Evolutionary conservation across 768 basidiomycete species (phyloP).

Genomic region (Pleurotus giganteus): DNA sequence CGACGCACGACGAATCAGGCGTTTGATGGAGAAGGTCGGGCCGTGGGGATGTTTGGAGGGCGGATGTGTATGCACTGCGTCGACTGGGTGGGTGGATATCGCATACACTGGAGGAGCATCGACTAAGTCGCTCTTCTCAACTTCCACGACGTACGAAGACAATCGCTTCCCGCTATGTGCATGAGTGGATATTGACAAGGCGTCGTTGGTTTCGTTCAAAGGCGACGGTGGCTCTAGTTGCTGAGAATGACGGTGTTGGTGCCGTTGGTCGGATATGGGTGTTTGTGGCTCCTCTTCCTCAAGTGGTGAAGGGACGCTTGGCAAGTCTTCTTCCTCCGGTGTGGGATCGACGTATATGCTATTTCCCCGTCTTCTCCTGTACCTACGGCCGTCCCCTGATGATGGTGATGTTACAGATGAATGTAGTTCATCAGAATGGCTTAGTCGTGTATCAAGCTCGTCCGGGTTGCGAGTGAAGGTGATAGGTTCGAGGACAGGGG

Average conservation of each 20-base stretch:
- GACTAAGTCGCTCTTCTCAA: background rate
- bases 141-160: background rate
- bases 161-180: background rate
- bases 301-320: background rate
- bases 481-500: background rate
- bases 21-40: background rate
- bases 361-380: background rate
- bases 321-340: background rate
- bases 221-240: background rate
- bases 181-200: background rate
- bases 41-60: background rate
- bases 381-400: background rate
- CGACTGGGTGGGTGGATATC: background rate
- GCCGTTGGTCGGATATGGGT: background rate
- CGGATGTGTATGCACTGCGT: background rate
- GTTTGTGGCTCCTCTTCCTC: background rate
- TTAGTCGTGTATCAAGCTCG: background rate
- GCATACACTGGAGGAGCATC: background rate
- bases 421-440: background rate
- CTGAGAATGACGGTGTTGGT: background rate
- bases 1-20: background rate
- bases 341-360: background rate
- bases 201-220: background rate
- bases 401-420: background rate
- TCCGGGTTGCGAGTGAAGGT: background rate